Conservation (phyloP, 1,284 basidiomycete genomes). For the Fomitopsis palustris region DNA sequence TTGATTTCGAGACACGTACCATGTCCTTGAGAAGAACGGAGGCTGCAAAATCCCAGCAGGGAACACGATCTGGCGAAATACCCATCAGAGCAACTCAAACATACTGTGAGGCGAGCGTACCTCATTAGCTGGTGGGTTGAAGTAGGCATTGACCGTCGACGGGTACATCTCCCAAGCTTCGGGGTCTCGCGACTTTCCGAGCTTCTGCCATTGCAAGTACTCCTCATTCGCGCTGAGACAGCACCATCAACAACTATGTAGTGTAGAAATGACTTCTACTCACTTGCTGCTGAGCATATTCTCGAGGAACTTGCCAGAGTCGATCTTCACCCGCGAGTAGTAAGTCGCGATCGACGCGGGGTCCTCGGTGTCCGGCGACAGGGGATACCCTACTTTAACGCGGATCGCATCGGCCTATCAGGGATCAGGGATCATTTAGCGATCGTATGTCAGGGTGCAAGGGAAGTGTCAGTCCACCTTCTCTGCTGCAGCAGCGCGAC, state of each 20-base stretch:
- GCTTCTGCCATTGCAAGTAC: slow-evolving; percentile 68
- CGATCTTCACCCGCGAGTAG: slow-evolving; percentile 70
- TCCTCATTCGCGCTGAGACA: slow-evolving; percentile 49
- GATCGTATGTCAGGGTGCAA: not conserved
- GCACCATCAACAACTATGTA: not conserved
- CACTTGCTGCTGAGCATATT: slow-evolving; percentile 73
- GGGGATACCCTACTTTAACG: slow-evolving; percentile 88
- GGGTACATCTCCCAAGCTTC: slow-evolving; percentile 90
- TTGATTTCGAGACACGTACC: slow-evolving; percentile 43
- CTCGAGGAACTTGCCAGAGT: slow-evolving; percentile 76
- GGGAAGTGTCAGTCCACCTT: slow-evolving; percentile 50
- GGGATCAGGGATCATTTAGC: not conserved
- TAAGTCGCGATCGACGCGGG: slow-evolving; percentile 71
- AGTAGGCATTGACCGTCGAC: slow-evolving; percentile 79
- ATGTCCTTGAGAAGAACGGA: slow-evolving; percentile 86
- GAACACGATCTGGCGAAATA: slow-evolving; percentile 78
- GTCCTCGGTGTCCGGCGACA: slow-evolving; percentile 78
- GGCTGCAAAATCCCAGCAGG: slow-evolving; percentile 93
- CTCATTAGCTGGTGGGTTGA: slow-evolving; percentile 78
- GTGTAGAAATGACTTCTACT: slow-evolving; percentile 17
- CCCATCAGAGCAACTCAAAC: not conserved
- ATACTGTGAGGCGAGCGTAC: slow-evolving; percentile 31
- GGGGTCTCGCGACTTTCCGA: slow-evolving; percentile 72
- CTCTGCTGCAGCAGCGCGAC: slow-evolving; percentile 77
- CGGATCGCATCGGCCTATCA: slow-evolving; percentile 69